Evolutionary conservation across 2,329 filamentous ascomycete genomes (phyloP).

Genomic region (Ophiostoma sp.): DNA sequence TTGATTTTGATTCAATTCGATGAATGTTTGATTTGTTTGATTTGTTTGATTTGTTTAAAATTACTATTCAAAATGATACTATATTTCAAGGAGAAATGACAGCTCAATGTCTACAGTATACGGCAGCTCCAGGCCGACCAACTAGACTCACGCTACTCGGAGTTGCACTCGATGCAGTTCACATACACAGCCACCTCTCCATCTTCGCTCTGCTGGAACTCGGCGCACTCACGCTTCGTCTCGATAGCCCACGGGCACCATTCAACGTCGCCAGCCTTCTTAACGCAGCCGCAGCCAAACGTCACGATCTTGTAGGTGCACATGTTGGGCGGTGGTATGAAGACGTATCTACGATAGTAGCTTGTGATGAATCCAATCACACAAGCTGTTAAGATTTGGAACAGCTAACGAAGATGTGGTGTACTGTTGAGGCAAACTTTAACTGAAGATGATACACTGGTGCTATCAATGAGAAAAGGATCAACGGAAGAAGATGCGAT

Average conservation of each 20-base stretch:
- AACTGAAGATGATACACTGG: too few species aligned
- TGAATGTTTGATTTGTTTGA: too few species aligned
- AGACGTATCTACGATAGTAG: neutral
- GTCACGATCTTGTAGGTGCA: neutral
- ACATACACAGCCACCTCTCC: neutral
- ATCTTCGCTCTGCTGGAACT: constrained; percentile 17
- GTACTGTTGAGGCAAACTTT: neutral
- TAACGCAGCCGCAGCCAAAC: constrained; percentile 19
- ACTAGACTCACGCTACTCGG: neutral
- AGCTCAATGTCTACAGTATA: too few species aligned
- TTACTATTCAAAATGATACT: too few species aligned
- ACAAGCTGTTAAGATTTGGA: neutral
- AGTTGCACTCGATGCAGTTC: constrained; percentile 18
- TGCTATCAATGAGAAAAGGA: neutral
- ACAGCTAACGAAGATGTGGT: neutral
- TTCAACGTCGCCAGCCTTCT: neutral
- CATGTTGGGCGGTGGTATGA: constrained; percentile 3
- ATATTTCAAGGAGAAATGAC: too few species aligned
- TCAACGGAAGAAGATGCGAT: neutral
- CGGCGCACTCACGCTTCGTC: constrained; percentile 12
- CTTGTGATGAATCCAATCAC: constrained; percentile 6
- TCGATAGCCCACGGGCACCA: constrained; percentile 13
- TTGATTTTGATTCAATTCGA: too few species aligned
- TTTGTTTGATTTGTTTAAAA: too few species aligned
- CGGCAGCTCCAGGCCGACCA: neutral